Conservation (phyloP, 176 grass and related monocot species). For the Carex myosuroides region DNA sequence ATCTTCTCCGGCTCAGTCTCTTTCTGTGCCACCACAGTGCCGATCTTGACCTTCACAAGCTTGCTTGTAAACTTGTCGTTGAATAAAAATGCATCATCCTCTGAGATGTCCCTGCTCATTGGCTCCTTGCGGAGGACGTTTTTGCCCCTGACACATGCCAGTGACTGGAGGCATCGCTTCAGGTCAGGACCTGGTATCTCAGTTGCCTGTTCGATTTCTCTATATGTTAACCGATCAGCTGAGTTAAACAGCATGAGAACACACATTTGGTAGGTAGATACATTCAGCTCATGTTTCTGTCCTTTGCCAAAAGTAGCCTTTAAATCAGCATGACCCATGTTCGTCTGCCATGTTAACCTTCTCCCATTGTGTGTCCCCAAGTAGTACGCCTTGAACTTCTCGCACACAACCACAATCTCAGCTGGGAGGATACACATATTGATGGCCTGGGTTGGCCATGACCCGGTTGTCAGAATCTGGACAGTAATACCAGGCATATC, state of each 20-base stretch:
- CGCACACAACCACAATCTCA: constrained; percentile 55
- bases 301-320: constrained; percentile 71
- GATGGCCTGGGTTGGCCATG: constrained; percentile 71
- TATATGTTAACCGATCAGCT: constrained; percentile 42
- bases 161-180: constrained; percentile 72
- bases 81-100: constrained; percentile 60
- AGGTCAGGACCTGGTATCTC: constrained; percentile 54
- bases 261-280: constrained; percentile 91
- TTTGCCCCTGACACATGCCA: constrained; percentile 75
- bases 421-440: constrained; percentile 61
- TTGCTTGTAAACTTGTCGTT: constrained; percentile 84
- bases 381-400: constrained; percentile 67
- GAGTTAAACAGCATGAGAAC: constrained; percentile 76
- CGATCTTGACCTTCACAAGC: constrained; percentile 78
- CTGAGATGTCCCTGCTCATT: constrained; percentile 77
- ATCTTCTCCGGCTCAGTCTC: constrained; percentile 72
- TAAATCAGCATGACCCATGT: constrained; percentile 74
- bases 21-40: constrained; percentile 53
- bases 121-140: constrained; percentile 81
- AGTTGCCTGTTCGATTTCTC: constrained; percentile 65
- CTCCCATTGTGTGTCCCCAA: constrained; percentile 83
- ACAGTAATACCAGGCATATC: constrained; percentile 53
- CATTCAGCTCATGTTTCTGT: constrained; percentile 73
- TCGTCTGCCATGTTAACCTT: constrained; percentile 80
- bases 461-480: constrained; percentile 78